Evolutionary conservation across 345 rosid genomes (phyloP).

Genomic region (Arabidopsis arenosa): DNA sequence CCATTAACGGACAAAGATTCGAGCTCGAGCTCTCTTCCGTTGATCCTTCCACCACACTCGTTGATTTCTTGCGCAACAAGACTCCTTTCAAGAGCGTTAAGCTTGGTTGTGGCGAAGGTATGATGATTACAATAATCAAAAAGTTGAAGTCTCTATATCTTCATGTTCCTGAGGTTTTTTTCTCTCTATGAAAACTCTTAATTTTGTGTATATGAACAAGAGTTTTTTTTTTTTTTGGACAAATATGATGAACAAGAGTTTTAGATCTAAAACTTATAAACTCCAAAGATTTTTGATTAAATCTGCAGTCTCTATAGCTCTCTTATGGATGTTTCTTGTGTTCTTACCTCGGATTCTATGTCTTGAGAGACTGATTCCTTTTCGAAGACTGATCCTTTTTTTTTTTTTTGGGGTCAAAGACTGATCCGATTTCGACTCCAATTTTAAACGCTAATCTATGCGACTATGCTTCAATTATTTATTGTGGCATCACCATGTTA

Average conservation of each 20-base stretch:
- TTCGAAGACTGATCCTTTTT: not conserved
- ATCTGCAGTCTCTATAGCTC: not conserved
- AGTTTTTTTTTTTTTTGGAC: not conserved
- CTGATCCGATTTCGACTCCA: not conserved
- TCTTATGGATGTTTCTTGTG: constrained; percentile 15
- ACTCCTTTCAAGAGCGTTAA: constrained; percentile 85
- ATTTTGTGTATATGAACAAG: not conserved
- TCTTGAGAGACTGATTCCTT: constrained; percentile 1
- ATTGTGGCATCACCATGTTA: not conserved
- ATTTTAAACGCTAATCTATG: not conserved
- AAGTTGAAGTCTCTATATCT: not conserved
- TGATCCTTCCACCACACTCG: constrained; percentile 80
- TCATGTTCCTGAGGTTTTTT: not conserved
- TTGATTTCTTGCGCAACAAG: constrained; percentile 74
- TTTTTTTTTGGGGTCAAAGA: not conserved
- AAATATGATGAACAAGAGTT: not conserved
- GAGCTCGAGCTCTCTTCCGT: constrained; percentile 57
- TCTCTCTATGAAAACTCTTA: not conserved
- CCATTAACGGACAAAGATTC: constrained; percentile 75
- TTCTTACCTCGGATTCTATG: constrained; percentile 3
- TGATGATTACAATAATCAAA: not conserved
- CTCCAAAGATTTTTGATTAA: not conserved
- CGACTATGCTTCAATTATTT: not conserved
- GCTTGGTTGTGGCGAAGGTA: constrained; percentile 94
- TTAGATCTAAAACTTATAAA: not conserved